phyloP scores from a whole-genome alignment of 345 rosid species.

The Cardiospermum halicacabum region DNA sequence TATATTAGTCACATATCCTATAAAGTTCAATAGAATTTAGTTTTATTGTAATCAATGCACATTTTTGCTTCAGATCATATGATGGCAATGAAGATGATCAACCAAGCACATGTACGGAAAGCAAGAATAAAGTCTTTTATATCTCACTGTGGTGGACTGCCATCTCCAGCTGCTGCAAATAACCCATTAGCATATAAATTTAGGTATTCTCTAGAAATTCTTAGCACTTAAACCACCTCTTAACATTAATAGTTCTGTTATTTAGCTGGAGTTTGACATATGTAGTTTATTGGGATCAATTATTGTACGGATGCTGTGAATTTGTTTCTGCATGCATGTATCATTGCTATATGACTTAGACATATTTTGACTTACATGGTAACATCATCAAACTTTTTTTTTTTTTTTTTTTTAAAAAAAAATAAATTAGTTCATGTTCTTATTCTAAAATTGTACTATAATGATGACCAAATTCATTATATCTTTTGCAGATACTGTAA shows the following conservation, averaged over 20 bases:
- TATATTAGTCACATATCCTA: background rate
- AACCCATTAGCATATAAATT: slow-evolving; percentile 92
- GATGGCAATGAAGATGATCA: slow-evolving; percentile 98
- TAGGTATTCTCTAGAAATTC: slow-evolving; percentile 42
- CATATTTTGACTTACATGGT: no score
- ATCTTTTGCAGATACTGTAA: background rate
- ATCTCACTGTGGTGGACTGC: slow-evolving; percentile 92
- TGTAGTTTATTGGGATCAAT: background rate
- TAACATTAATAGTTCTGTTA: background rate
- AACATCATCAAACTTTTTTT: no score
- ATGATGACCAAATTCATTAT: background rate
- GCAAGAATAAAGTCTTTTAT: slow-evolving; percentile 79
- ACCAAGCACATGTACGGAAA: slow-evolving; percentile 53
- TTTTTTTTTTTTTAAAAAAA: background rate
- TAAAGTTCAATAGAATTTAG: background rate
- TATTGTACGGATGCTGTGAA: background rate
- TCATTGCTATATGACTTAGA: background rate
- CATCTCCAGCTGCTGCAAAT: slow-evolving; percentile 95
- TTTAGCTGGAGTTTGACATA: background rate
- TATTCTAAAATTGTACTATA: background rate
- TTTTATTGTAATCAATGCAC: background rate
- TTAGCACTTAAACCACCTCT: background rate
- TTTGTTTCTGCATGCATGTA: no score
- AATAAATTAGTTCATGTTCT: background rate
- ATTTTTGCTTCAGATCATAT: slow-evolving; percentile 66